phyloP scores from a whole-genome alignment of 345 rosid genomes.

The Populus simonii region DNA sequence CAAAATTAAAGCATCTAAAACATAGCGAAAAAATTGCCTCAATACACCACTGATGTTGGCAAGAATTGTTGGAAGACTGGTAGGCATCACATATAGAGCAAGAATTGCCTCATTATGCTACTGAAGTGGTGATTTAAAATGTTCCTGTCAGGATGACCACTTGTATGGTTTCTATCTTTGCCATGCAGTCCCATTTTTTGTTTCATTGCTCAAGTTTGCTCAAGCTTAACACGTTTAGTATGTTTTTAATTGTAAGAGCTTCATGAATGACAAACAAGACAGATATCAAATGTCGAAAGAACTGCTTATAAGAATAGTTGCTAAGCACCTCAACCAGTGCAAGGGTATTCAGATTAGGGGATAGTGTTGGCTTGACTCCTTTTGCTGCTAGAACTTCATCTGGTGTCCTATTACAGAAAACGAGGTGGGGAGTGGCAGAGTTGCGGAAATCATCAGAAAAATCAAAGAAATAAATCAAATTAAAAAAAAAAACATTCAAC shows the following conservation, averaged over 20 bases:
- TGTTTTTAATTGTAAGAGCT: background rate
- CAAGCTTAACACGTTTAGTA: background rate
- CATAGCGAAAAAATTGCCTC: too few relatives aligned
- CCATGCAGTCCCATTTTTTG: background rate
- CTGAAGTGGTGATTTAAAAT: too few relatives aligned
- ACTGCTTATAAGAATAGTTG: background rate
- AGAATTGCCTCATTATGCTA: too few relatives aligned
- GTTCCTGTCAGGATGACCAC: too few relatives aligned
- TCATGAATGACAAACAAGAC: background rate
- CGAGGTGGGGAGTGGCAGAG: background rate
- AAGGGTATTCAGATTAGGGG: constrained; percentile 88
- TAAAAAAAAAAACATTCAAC: background rate
- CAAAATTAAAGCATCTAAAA: too few relatives aligned
- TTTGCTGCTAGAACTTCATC: constrained; percentile 93
- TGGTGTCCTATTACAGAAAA: constrained; percentile 56
- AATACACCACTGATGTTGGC: too few relatives aligned
- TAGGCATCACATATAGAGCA: too few relatives aligned
- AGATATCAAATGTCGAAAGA: background rate
- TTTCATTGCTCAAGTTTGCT: background rate
- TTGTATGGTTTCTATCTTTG: background rate
- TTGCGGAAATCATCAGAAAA: background rate
- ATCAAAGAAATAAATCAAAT: background rate
- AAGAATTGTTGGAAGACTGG: too few relatives aligned
- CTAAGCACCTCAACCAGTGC: constrained; percentile 74
- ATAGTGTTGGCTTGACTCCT: constrained; percentile 92